Conservation (phyloP, 1,139 yeast genomes). For the Hansenula lynferdii region DNA sequence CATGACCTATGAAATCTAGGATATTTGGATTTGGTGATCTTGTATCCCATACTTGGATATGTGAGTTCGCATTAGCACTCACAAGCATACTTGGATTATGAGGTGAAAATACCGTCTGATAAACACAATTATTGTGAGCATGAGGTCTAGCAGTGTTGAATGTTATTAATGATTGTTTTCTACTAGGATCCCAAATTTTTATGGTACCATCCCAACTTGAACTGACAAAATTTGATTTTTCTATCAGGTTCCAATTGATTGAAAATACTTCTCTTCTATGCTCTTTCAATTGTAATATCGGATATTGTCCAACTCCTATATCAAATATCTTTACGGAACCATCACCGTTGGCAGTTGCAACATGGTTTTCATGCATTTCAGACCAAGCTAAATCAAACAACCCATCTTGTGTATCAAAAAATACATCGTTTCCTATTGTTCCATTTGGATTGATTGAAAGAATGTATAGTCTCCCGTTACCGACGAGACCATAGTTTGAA, state of each 20-base stretch:
- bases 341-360: conserved; percentile 82
- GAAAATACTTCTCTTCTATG: conserved; percentile 83
- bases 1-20: conserved; percentile 67
- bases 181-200: conserved; percentile 65
- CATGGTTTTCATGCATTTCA: conserved; percentile 83
- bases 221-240: conserved; percentile 65
- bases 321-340: conserved; percentile 85
- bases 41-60: conserved; percentile 80
- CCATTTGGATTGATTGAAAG: conserved; percentile 69
- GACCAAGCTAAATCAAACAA: conserved; percentile 88
- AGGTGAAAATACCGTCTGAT: conserved; percentile 81
- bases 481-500: conserved; percentile 91
- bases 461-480: conserved; percentile 79
- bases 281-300: conserved; percentile 73
- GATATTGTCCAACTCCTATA: conserved; percentile 58
- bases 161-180: conserved; percentile 57
- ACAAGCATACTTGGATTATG: conserved; percentile 70
- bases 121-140: conserved; percentile 47
- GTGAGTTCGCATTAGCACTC: conserved; percentile 78
- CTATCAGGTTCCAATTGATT: conserved; percentile 82
- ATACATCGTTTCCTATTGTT: conserved; percentile 43
- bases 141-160: conserved; percentile 29
- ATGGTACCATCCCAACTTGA: conserved; percentile 93
- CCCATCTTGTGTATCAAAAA: conserved; percentile 92
- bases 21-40: conserved; percentile 51